These are phyloP conservation scores for Papiliotrema laurentii DNA, from an alignment of 1,284 basidiomycete species.

Conservation along the genomic window DNA sequence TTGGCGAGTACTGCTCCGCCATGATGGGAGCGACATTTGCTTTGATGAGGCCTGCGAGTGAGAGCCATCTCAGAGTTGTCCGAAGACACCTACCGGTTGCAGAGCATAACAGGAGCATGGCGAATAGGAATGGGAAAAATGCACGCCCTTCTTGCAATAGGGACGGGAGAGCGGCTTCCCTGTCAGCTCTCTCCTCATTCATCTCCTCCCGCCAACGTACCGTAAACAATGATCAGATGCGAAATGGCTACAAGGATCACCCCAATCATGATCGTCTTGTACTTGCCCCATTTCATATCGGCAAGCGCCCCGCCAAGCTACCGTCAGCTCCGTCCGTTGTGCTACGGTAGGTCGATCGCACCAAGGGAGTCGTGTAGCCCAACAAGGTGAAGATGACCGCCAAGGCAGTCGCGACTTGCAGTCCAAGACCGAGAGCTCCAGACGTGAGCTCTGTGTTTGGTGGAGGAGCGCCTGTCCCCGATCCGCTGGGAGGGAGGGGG, in stretches of 20 bases:
- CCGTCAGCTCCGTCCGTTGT: background rate
- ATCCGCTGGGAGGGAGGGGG: slow-evolving; percentile 20
- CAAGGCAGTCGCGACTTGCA: slow-evolving; percentile 18
- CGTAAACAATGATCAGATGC: slow-evolving; percentile 35
- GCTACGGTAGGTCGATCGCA: background rate
- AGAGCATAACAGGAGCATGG: slow-evolving; percentile 32
- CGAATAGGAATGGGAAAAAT: slow-evolving; percentile 29
- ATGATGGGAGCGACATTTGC: slow-evolving; percentile 35
- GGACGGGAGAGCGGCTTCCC: slow-evolving; percentile 25
- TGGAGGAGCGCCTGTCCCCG: slow-evolving; percentile 21
- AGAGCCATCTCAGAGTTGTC: background rate
- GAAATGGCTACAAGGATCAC: slow-evolving; percentile 33
- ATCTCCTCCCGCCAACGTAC: background rate
- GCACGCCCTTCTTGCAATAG: slow-evolving; percentile 31
- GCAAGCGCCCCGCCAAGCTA: slow-evolving; percentile 40
- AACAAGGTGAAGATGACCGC: slow-evolving; percentile 18
- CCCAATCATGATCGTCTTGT: slow-evolving; percentile 61
- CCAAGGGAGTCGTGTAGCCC: slow-evolving; percentile 18
- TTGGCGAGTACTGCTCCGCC: slow-evolving; percentile 38
- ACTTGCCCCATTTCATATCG: slow-evolving; percentile 68
- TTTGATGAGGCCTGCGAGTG: slow-evolving; percentile 26
- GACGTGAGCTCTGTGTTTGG: slow-evolving; percentile 10
- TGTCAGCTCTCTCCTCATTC: background rate
- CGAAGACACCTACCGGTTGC: slow-evolving; percentile 8
- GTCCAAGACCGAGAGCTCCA: slow-evolving; percentile 22